These are phyloP conservation scores for Candida coleopterorum DNA, from an alignment of 805 yeast species.

Conservation along the genomic window DNA sequence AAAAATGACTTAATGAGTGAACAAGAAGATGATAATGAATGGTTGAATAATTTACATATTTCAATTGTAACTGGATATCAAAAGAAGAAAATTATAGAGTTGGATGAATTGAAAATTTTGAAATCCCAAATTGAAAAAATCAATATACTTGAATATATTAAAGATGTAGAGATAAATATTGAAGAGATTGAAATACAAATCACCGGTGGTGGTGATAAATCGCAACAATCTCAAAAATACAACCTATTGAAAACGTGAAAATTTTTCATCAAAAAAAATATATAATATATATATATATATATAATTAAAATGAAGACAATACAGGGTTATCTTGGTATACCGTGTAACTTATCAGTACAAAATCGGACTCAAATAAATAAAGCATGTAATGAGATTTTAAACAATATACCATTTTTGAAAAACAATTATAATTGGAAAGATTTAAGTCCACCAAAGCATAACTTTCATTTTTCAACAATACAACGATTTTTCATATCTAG, in stretches of 20 bases:
- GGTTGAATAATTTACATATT: conserved; percentile 1
- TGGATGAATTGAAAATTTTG: not conserved
- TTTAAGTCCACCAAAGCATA: not conserved
- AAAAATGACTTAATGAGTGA: not conserved
- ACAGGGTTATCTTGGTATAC: conserved; percentile 4
- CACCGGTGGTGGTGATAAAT: not conserved
- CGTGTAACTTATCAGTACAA: conserved; percentile 5
- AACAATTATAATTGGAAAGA: conserved; percentile 1
- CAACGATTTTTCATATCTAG: not conserved
- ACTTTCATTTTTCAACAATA: conserved; percentile 1
- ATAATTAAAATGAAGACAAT: not conserved
- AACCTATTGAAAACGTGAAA: no score
- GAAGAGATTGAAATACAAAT: conserved; percentile 3
- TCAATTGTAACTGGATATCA: conserved; percentile 4
- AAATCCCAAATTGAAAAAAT: not conserved
- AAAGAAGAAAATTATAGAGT: not conserved
- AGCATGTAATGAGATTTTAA: conserved; percentile 1
- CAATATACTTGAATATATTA: not conserved
- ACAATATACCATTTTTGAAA: conserved; percentile 2
- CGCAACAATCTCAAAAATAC: no score
- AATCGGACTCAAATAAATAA: not conserved
- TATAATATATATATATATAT: no score
- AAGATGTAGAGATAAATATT: conserved; percentile 3
- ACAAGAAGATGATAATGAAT: not conserved
- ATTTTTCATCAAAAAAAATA: no score